Evolutionary conservation across 371 early-diverging fungal genomes (phyloP).

Genomic region (Mortierella sp.): DNA sequence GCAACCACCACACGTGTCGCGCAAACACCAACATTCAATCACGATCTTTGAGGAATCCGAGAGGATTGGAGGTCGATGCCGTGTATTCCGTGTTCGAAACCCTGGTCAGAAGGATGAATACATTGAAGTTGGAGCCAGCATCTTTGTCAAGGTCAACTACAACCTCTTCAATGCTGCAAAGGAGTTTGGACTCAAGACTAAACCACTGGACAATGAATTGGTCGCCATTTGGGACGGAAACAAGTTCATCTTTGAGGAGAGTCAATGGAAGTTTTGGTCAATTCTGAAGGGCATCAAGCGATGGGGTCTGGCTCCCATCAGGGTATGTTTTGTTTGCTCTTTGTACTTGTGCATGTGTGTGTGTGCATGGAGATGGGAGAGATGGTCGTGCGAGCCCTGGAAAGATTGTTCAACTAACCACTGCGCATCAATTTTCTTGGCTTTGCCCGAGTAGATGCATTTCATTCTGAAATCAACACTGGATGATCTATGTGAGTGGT

Average conservation of each 20-base stretch:
- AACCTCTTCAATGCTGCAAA: conserved; percentile 64
- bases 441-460: conserved; percentile 7
- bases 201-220: conserved; percentile 38
- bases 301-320: conserved; percentile 63
- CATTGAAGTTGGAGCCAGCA: conserved; percentile 71
- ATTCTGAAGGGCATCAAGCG: conserved; percentile 57
- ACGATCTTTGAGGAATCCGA: conserved; percentile 65
- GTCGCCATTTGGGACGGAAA: conserved; percentile 66
- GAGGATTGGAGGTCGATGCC: conserved; percentile 67
- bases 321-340: too few relatives aligned
- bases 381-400: too few relatives aligned
- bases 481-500: conserved; percentile 30
- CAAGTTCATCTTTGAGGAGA: conserved; percentile 62
- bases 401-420: background rate
- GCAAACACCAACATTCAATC: conserved; percentile 41
- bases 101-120: conserved; percentile 51
- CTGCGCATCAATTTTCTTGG: conserved; percentile 2
- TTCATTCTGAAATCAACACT: conserved; percentile 22
- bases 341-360: too few relatives aligned
- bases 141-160: conserved; percentile 69
- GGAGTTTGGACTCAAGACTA: conserved; percentile 60
- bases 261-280: conserved; percentile 59
- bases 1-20: conserved; percentile 27
- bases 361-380: too few relatives aligned
- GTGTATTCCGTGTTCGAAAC: conserved; percentile 55